phyloP scores from a whole-genome alignment of 1,284 basidiomycete genomes.

The Neonothopanus nambi region DNA sequence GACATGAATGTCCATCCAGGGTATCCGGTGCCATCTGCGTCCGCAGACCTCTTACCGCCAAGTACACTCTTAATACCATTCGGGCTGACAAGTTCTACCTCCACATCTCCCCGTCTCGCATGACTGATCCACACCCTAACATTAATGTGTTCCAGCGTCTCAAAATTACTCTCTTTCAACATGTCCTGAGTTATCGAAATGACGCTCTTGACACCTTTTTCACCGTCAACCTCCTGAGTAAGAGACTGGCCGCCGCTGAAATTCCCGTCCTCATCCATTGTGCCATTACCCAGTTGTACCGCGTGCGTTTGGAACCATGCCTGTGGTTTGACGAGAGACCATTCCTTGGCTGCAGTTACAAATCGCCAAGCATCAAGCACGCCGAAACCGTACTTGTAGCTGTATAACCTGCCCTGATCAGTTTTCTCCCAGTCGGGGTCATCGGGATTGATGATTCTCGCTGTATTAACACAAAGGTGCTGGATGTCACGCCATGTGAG shows the following conservation, averaged over 20 bases:
- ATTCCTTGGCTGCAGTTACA: constrained; percentile 79
- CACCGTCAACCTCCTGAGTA: constrained; percentile 44
- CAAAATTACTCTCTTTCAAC: constrained; percentile 79
- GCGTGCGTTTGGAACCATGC: constrained; percentile 82
- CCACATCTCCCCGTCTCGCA: constrained; percentile 85
- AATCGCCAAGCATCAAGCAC: constrained; percentile 84
- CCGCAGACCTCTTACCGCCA: constrained; percentile 71
- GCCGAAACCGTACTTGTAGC: constrained; percentile 98
- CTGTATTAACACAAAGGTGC: constrained; percentile 83
- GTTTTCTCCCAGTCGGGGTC: constrained; percentile 96
- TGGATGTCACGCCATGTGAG: constrained; percentile 98
- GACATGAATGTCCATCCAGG: constrained; percentile 98
- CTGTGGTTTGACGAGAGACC: constrained; percentile 93
- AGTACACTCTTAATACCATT: constrained; percentile 86
- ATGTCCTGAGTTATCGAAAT: constrained; percentile 74
- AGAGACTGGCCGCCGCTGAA: constrained; percentile 73
- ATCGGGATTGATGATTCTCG: constrained; percentile 79
- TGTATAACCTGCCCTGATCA: constrained; percentile 78
- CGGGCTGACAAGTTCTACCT: constrained; percentile 88
- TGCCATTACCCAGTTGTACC: constrained; percentile 58
- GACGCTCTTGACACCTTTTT: constrained; percentile 55
- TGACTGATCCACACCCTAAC: constrained; percentile 94
- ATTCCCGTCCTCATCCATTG: constrained; percentile 54
- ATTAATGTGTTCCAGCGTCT: constrained; percentile 90
- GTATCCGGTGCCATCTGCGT: constrained; percentile 74